Evolutionary conservation across 108 stramenopile genomes (phyloP), one percentile per base, ranked within the genome.

Genomic region (Chaetoceros muelleri): DNA sequence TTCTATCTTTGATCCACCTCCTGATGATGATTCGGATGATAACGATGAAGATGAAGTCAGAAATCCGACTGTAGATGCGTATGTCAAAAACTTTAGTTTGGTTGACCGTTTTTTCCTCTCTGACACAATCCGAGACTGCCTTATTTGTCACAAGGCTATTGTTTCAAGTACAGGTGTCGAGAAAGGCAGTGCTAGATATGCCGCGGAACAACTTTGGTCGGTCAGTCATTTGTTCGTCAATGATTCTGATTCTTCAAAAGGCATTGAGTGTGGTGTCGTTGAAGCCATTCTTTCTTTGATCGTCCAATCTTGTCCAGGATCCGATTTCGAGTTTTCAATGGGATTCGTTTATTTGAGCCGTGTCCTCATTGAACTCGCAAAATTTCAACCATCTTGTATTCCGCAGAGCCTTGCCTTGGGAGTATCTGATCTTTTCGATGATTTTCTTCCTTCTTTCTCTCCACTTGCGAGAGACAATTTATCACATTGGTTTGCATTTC

Each of bases 401-500:
- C 82, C 86, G 19, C 84, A 74, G 46, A 80, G 85, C 16, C 67
- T 87, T 25, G 84, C 74, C 21, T 40, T 83, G 19, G 90, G 69
- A 1, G 57, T 84, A 24, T 77, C 83, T 0, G 86, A 71, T 27
- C 57, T 85, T 49, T 81, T 87, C 55, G 53, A 82, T 40, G 81
- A 87, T 61, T 91, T 86, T 57, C 31, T 87, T 23, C 89, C 89
- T 18, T 72, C 83, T 16, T 54, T 91, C 19, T 74, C 78, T 2
- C 83, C 89, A 2, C 26, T 59, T 7, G 83, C 83, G 2, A 55
- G 79, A 2, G 81, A 85, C 1, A 87, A 85, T 67, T 66, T 85
- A 55, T 72, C 74, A 24, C 27, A 66, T n/a, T 91, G 90, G 90
- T 72, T 92, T 53, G 72, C 84, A 48, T 84, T 87, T 64, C 90